phyloP scores from a whole-genome alignment of 2,329 filamentous ascomycete species.

The Curvularia hawaiiensis region DNA sequence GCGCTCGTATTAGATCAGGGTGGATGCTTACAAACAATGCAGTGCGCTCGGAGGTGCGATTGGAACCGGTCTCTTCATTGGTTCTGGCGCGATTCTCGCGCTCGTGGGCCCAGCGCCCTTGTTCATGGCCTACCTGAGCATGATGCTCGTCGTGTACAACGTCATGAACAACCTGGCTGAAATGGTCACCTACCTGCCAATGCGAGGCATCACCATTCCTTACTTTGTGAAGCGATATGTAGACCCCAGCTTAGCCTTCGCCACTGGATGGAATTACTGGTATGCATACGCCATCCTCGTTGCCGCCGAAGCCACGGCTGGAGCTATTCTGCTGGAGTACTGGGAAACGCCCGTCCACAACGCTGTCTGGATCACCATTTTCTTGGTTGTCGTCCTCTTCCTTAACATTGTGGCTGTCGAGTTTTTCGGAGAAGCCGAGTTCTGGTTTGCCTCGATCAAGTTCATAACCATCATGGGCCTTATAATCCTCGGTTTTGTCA shows the following conservation, averaged over 20 bases:
- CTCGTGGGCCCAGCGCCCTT: conserved; percentile 42
- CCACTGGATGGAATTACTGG: conserved; percentile 35
- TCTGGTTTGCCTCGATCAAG: conserved; percentile 59
- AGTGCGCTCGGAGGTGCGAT: conserved; percentile 66
- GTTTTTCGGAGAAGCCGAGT: conserved; percentile 55
- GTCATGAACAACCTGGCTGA: conserved; percentile 51
- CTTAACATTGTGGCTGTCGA: conserved; percentile 45
- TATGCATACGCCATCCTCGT: conserved; percentile 45
- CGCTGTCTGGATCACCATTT: conserved; percentile 46
- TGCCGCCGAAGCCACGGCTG: conserved; percentile 43
- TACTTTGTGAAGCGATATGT: conserved; percentile 52
- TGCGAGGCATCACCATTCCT: conserved; percentile 47
- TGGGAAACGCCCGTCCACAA: conserved; percentile 41
- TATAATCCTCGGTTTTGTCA: conserved; percentile 43
- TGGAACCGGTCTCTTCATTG: conserved; percentile 46
- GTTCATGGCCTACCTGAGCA: conserved; percentile 46
- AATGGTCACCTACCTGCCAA: conserved; percentile 49
- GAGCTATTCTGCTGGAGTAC: conserved; percentile 43
- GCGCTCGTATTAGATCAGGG: background rate
- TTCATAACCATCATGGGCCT: conserved; percentile 47
- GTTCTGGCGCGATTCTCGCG: conserved; percentile 41
- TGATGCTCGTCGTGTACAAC: conserved; percentile 47
- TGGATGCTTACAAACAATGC: conserved; percentile 46
- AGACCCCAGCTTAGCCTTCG: conserved; percentile 52
- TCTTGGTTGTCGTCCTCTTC: conserved; percentile 42